Evolutionary conservation across 352 stramenopile species (phyloP), one percentile per base, ranked within the genome.

Genomic region (Pythium aristosporum): DNA sequence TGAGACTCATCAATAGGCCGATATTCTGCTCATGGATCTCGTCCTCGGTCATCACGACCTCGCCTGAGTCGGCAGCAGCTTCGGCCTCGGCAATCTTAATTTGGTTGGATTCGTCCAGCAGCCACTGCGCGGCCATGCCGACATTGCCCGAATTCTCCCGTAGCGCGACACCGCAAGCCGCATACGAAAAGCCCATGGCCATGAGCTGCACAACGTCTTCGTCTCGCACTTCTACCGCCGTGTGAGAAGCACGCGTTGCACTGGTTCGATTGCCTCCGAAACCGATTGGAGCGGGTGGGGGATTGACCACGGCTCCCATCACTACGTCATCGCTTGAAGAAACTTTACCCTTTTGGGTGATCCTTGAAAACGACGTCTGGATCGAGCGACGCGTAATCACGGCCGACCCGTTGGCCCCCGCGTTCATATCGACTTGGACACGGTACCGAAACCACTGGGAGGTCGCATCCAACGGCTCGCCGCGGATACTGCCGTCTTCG

Each of bases 401-500:
- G 8, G 80, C 82, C 4, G 72, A 51, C 15, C 73, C 73, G 30
- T 39, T 39, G 1, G 34, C 34, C 64, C 71, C 5, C 72, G 57
- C 18, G 25, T 63, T 54, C 51, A 92, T 79, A n/a, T 89, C 69
- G 13, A 96, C 65, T 66, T 94, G 80, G 8, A 96, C 74, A 10
- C 85, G 79, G 67, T 94, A 96, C 30, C 85, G 85, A 52, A 96
- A 96, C 87, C 87, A 96, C 56, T 96, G 87, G 21, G 87, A 94
- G 42, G 92, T 90, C 12, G 67, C 42, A 49, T 89, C 76, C 5
- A 97, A 82, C 28, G 97, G 91, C 67, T 99, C 97, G 13, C 96
- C 97, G 65, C 97, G 88, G 15, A 99, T 80, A 39, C 87, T 86
- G 50, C 98, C 95, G 69, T 99, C 89, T 67, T 98, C 89, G 48